Evolutionary conservation across 129 eudicot genomes (phyloP), one percentile per base, ranked within the genome.

Genomic region (Ambrosia trifida): DNA sequence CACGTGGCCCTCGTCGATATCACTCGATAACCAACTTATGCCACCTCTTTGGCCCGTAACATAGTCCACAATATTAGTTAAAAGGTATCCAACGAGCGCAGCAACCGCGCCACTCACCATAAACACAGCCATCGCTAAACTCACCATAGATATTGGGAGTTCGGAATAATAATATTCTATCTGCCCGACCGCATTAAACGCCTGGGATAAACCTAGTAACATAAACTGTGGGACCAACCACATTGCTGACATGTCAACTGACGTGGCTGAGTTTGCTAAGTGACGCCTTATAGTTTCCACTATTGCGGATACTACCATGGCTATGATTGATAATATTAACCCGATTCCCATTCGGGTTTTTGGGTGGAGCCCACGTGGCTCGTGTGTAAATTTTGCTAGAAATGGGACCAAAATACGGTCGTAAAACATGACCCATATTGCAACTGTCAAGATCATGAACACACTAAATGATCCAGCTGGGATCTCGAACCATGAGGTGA

Each of bases 301-400:
- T 7, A 77, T 16, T 2, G 83, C 83, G 33, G 81, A 52, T 4
- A 69, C 78, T 12, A 41, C 54, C 83, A 82, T 58, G 49, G 90
- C 73, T 3, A 66, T 6, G 28, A 54, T 59, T 4, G 83, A 44
- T 13, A 85, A 28, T 24, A 74, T 16, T 19, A 85, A 14, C 64
- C 90, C 87, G 18, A 85, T 51, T 18, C 81, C 87, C 85, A 82
- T 85, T 10, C 90, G 81, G 60, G 72, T 62, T 78, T 56, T 68
- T 0, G 79, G 81, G 30, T 19, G 40, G 7, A 85, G 51, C 46
- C 87, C 85, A 6, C 63, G 58, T 7, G 83, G 83, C 66, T 72
- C 46, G 31, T 83, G 75, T 7, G 73, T 78, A 38, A 33, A 65
- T 11, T 65, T 86, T 36, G 74, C 74, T 31, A 77, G 43, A n/a